phyloP scores from a whole-genome alignment of 176 grass and related monocot species.

The Ensete ventricosum region DNA sequence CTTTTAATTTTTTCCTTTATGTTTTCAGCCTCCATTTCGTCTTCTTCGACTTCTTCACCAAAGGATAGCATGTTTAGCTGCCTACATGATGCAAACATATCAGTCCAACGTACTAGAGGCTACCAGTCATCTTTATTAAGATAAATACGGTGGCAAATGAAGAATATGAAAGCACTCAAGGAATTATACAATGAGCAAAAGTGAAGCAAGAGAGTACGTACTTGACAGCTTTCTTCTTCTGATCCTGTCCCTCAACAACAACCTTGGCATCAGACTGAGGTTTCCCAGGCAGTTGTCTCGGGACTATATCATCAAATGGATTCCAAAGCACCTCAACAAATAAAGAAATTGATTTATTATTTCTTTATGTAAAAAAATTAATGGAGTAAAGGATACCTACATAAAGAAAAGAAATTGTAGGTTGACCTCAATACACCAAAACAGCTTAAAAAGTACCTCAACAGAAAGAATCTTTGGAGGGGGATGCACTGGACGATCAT shows the following conservation, averaged over 20 bases:
- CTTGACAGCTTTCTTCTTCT: slow-evolving; percentile 82
- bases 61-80: slow-evolving; percentile 90
- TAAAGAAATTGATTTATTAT: background rate
- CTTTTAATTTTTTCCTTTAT: slow-evolving; percentile 90
- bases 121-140: background rate
- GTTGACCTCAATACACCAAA: background rate
- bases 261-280: slow-evolving; percentile 36
- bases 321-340: slow-evolving; percentile 79
- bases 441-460: slow-evolving; percentile 42
- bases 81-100: slow-evolving; percentile 30
- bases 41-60: slow-evolving; percentile 93
- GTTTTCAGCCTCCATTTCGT: slow-evolving; percentile 56
- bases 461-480: slow-evolving; percentile 81
- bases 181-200: slow-evolving; percentile 7
- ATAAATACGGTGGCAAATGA: slow-evolving; percentile 21
- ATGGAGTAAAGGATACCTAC: background rate
- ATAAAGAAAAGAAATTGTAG: background rate
- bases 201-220: slow-evolving; percentile 18
- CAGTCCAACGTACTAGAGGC: background rate
- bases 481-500: slow-evolving; percentile 69
- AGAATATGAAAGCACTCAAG: slow-evolving; percentile 6
- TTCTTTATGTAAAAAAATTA: slow-evolving; percentile 3
- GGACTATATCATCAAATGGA: slow-evolving; percentile 93
- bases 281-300: slow-evolving; percentile 51
- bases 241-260: slow-evolving; percentile 37